A percentile compares a stretch with the other conserved stretches of the same genome.
Evolutionary conservation across 2,329 filamentous ascomycete genomes (phyloP).

Genomic region (Dothidotthia symphoricarpi): DNA sequence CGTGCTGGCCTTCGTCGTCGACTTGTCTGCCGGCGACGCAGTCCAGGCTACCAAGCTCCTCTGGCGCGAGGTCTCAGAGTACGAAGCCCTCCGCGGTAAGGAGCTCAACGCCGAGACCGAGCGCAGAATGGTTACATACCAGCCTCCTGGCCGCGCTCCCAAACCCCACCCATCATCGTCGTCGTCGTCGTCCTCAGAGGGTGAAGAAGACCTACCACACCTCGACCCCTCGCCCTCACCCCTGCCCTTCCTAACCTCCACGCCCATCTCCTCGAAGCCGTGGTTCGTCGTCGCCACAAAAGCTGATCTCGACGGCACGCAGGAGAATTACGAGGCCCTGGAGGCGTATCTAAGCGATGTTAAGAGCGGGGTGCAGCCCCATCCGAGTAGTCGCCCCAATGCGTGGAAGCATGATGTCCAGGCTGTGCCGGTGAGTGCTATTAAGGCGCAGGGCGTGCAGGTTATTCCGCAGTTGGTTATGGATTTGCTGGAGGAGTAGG

Average conservation of each 20-base stretch:
- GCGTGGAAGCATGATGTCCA: conserved; percentile 58
- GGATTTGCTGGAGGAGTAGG: conserved; percentile 54
- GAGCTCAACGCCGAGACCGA: conserved; percentile 65
- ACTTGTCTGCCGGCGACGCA: conserved; percentile 76
- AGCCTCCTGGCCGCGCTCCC: too few species aligned
- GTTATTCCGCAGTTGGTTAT: conserved; percentile 71
- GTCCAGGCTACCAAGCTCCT: conserved; percentile 74
- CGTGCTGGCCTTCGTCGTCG: conserved; percentile 90
- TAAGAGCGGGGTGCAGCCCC: conserved; percentile 59
- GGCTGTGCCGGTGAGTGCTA: conserved; percentile 85
- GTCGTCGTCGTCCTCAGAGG: too few species aligned
- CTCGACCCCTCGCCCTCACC: conserved; percentile 26
- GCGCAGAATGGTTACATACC: conserved; percentile 59
- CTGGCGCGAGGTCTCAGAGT: conserved; percentile 88
- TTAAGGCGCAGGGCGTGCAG: conserved; percentile 79
- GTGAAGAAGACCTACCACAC: conserved; percentile 21
- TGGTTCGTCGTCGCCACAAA: conserved; percentile 98
- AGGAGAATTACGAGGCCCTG: conserved; percentile 71
- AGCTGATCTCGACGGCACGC: conserved; percentile 76
- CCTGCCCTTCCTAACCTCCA: conserved; percentile 51
- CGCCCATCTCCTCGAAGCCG: conserved; percentile 87
- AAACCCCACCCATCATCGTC: too few species aligned
- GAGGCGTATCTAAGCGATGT: conserved; percentile 69
- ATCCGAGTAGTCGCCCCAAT: conserved; percentile 69
- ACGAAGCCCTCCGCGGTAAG: conserved; percentile 75